Evolutionary conservation across 352 stramenopile species (phyloP).

Genomic region (Phytopythium chamaehyphon): DNA sequence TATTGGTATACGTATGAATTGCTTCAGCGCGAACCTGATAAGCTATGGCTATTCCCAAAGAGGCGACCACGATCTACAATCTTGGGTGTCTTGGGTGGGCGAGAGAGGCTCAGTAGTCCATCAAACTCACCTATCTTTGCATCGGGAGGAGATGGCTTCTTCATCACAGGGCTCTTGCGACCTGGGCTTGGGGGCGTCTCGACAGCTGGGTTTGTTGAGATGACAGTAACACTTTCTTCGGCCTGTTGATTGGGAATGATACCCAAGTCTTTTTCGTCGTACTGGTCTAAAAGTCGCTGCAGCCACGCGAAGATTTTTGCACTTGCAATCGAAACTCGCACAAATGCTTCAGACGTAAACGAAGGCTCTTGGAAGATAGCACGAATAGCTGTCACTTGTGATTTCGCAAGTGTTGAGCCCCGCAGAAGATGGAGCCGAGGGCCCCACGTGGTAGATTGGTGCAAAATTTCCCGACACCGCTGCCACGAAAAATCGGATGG

Average conservation of each 20-base stretch:
- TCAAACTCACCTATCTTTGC: constrained; percentile 5
- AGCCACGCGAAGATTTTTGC: constrained; percentile 65
- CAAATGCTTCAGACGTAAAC: constrained; percentile 46
- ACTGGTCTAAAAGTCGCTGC: constrained; percentile 54
- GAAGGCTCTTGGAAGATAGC: constrained; percentile 60
- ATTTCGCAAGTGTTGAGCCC: constrained; percentile 31
- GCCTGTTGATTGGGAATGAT: constrained; percentile 20
- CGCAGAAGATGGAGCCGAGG: constrained; percentile 33
- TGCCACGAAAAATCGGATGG: constrained; percentile 59
- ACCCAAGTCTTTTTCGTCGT: constrained; percentile 49
- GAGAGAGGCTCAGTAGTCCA: constrained; percentile 2
- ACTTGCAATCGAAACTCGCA: constrained; percentile 48
- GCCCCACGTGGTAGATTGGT: constrained; percentile 43
- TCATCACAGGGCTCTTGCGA: not conserved
- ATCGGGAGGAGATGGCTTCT: not conserved
- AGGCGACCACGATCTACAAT: constrained; percentile 47
- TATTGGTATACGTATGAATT: not conserved
- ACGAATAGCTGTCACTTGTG: constrained; percentile 44
- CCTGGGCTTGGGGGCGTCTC: constrained; percentile 1
- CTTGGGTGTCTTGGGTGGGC: constrained; percentile 18
- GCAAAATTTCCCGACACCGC: constrained; percentile 51
- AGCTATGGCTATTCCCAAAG: constrained; percentile 24
- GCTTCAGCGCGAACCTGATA: constrained; percentile 12
- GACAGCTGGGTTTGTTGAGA: not conserved
- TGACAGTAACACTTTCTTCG: constrained; percentile 3